phyloP scores from a whole-genome alignment of 129 eudicot genomes.

The Helianthus annuus region DNA sequence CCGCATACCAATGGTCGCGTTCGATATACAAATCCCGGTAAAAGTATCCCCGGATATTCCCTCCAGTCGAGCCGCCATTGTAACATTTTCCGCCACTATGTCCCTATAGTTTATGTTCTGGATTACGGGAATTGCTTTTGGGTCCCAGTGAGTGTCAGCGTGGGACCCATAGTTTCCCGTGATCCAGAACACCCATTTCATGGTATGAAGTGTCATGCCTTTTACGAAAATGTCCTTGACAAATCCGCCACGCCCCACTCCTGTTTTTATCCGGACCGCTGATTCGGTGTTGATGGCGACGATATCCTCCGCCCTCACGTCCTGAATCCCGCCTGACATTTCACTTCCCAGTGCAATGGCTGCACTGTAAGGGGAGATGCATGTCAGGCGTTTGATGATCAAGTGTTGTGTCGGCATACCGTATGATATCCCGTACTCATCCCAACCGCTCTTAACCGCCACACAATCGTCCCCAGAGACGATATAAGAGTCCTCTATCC shows the following conservation, averaged over 20 bases:
- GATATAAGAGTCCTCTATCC: constrained; percentile 64
- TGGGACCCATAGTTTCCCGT: constrained; percentile 84
- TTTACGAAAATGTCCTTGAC: constrained; percentile 74
- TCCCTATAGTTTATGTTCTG: constrained; percentile 63
- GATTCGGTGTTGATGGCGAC: constrained; percentile 70
- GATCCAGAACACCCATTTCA: constrained; percentile 92
- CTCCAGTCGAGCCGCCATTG: constrained; percentile 70
- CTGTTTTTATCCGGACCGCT: constrained; percentile 78
- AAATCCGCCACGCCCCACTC: constrained; percentile 70
- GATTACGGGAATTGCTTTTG: constrained; percentile 61
- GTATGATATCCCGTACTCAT: constrained; percentile 64
- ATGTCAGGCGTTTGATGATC: constrained; percentile 59
- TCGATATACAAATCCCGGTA: constrained; percentile 75
- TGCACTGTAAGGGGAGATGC: constrained; percentile 82
- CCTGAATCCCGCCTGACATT: constrained; percentile 83
- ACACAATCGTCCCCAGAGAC: constrained; percentile 64
- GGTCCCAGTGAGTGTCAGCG: constrained; percentile 66
- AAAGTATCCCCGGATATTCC: constrained; percentile 71
- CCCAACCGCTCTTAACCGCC: constrained; percentile 84
- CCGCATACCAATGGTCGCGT: constrained; percentile 65
- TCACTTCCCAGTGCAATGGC: constrained; percentile 85
- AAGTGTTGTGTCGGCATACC: constrained; percentile 69
- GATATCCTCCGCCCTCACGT: constrained; percentile 70
- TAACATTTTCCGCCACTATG: constrained; percentile 65
- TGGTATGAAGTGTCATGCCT: constrained; percentile 77